Conservation (phyloP, 768 basidiomycete species). For the Tricholoma matsutake region DNA sequence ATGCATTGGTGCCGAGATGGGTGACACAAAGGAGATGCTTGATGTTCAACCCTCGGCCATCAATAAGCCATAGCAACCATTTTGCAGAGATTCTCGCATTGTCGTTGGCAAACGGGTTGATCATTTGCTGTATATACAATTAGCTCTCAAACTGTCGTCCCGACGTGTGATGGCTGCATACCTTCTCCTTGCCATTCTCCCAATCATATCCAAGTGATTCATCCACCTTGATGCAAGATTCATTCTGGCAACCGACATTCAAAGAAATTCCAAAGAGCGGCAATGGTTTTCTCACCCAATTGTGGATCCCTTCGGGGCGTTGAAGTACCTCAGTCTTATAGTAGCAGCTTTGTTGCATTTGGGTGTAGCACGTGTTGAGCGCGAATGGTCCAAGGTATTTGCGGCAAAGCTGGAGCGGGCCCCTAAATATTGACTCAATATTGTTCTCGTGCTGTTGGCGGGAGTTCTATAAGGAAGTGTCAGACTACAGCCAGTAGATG, state of each 20-base stretch:
- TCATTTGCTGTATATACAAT: slow-evolving; percentile 4
- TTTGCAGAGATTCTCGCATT: slow-evolving; percentile 18
- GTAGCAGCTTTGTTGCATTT: slow-evolving; percentile 29
- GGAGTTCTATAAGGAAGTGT: slow-evolving; percentile 17
- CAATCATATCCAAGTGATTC: slow-evolving; percentile 16
- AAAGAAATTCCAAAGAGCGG: background rate
- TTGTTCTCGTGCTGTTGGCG: slow-evolving; percentile 19
- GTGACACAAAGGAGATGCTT: slow-evolving; percentile 18
- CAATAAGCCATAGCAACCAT: slow-evolving; percentile 20
- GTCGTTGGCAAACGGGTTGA: slow-evolving; percentile 24
- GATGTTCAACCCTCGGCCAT: slow-evolving; percentile 11
- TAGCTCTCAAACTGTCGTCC: background rate
- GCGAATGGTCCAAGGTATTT: slow-evolving; percentile 28
- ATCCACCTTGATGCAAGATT: background rate
- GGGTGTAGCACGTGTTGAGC: slow-evolving; percentile 21
- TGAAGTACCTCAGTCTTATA: slow-evolving; percentile 23
- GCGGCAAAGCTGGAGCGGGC: slow-evolving; percentile 18
- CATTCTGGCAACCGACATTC: background rate
- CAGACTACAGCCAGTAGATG: slow-evolving; percentile 10
- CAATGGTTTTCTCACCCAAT: slow-evolving; percentile 22
- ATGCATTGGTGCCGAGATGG: slow-evolving; percentile 8
- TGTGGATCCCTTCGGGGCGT: slow-evolving; percentile 16
- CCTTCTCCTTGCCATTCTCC: slow-evolving; percentile 17
- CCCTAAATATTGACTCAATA: slow-evolving; percentile 23
- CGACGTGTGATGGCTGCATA: background rate